Evolutionary conservation across 2,329 filamentous ascomycete species (phyloP), one percentile per base, ranked within the genome.

Genomic region (Arachnomyces sp.): DNA sequence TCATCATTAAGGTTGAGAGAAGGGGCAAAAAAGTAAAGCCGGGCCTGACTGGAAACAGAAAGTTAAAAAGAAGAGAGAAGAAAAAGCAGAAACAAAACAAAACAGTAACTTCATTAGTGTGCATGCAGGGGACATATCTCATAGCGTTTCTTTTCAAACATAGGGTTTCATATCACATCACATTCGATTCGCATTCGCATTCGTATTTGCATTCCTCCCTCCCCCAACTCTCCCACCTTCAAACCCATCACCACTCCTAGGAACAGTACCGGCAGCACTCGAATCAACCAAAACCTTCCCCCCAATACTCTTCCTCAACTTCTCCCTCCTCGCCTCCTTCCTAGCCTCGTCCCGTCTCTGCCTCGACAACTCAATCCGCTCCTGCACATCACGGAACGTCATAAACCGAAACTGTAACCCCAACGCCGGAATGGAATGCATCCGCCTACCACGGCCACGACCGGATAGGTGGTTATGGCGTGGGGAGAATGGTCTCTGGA

Each of bases 241-340:
- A 14, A 33, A 33, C 12, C 5, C 31, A 5, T 25, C 21, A 25
- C 21, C 21, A 25, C 21, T 9, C 5, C 21, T 25, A 25, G 21
- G 21, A 9, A 9, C 21, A 25, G 21, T 25, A 25, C 5, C 21
- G 9, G 44, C 48, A 40, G 56, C 52, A 38, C 59, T 56, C 7
- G 60, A 61, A 43, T 59, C 55, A 15, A 62, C 55, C 33, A 64
- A 46, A 9, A 66, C 62, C 40, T 63, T 60, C 12, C 58, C 56
- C 2, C 72, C 71, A 51, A 81, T 80, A 40, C 68, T 74, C 40
- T 68, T 66, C 46, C 75, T 69, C 37, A 80, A 59, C 43, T 61
- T 67, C 45, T 74, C 66, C 44, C 77, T 63, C 44, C 72, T 61
- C 47, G 67, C 71, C 54, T 79, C 73, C 38, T 67, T 64, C 45